These are phyloP conservation scores for Beta macrorhiza DNA, from an alignment of 179 eudicot genomes.

Conservation along the genomic window DNA sequence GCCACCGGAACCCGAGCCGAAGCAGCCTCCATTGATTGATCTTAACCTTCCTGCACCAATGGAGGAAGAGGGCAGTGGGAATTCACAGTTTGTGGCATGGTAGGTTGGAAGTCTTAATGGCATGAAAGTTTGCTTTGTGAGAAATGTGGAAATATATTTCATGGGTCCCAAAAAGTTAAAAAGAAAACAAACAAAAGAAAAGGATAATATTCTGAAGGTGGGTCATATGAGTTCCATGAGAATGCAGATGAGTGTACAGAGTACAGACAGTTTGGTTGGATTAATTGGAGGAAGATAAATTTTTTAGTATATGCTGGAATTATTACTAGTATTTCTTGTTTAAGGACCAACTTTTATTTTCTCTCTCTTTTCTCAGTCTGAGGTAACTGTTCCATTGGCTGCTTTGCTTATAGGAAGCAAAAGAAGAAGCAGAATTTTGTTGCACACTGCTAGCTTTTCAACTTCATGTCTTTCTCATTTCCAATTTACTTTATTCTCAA, in stretches of 20 bases:
- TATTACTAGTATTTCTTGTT: slow-evolving; percentile 9
- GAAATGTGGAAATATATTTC: slow-evolving; percentile 14
- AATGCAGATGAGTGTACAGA: slow-evolving; percentile 30
- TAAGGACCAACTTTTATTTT: slow-evolving; percentile 18
- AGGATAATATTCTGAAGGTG: slow-evolving; percentile 27
- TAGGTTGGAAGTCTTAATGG: slow-evolving; percentile 38
- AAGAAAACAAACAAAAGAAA: not conserved
- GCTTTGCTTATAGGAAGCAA: slow-evolving; percentile 23
- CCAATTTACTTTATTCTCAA: not conserved
- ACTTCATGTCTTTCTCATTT: slow-evolving; percentile 13
- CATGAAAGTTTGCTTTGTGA: slow-evolving; percentile 31
- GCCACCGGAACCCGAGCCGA: slow-evolving; percentile 30
- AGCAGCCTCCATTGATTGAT: slow-evolving; percentile 46
- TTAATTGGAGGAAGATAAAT: slow-evolving; percentile 13
- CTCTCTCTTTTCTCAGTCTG: not conserved
- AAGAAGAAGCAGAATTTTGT: slow-evolving; percentile 30
- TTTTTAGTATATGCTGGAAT: slow-evolving; percentile 11
- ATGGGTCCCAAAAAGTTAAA: slow-evolving; percentile 15
- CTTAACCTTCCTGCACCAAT: slow-evolving; percentile 76
- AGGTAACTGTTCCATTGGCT: slow-evolving; percentile 29
- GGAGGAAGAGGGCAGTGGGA: slow-evolving; percentile 59
- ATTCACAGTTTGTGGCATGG: slow-evolving; percentile 52
- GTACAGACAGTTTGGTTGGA: slow-evolving; percentile 32
- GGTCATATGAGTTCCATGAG: slow-evolving; percentile 36
- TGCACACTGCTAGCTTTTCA: slow-evolving; percentile 22